phyloP scores from a whole-genome alignment of 208 protist species.

The Ichthyophonus hoferi region DNA sequence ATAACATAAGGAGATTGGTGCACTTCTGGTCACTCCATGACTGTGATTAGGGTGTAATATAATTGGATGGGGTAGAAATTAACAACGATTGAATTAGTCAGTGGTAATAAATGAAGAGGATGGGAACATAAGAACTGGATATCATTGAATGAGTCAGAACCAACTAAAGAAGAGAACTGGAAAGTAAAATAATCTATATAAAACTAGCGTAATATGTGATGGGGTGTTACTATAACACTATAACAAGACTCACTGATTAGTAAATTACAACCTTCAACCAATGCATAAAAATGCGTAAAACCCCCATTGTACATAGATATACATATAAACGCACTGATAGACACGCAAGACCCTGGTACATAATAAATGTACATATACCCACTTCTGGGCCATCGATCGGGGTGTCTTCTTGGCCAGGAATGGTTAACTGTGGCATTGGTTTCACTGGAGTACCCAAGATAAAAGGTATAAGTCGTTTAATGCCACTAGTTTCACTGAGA shows the following conservation, averaged over 20 bases:
- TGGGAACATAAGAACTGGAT: no score
- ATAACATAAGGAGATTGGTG: constrained; percentile 30
- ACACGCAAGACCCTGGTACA: neutral
- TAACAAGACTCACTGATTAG: no score
- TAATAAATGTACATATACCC: neutral
- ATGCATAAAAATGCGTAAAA: no score
- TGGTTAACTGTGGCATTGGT: neutral
- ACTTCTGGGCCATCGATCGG: neutral
- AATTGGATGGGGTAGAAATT: no score
- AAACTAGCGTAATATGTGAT: neutral
- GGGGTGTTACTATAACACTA: neutral
- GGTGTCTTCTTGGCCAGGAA: neutral
- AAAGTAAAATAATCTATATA: neutral
- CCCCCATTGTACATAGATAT: neutral
- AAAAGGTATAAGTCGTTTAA: neutral
- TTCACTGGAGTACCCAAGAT: neutral
- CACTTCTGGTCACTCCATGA: constrained; percentile 32
- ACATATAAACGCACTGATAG: neutral
- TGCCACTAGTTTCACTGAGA: neutral
- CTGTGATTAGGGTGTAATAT: no score
- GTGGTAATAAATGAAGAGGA: no score
- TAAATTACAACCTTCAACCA: no score
- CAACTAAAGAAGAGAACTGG: no score
- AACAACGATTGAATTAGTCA: no score
- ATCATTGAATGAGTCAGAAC: no score